phyloP scores from a whole-genome alignment of 306 rosid species.

The Albizia julibrissin region DNA sequence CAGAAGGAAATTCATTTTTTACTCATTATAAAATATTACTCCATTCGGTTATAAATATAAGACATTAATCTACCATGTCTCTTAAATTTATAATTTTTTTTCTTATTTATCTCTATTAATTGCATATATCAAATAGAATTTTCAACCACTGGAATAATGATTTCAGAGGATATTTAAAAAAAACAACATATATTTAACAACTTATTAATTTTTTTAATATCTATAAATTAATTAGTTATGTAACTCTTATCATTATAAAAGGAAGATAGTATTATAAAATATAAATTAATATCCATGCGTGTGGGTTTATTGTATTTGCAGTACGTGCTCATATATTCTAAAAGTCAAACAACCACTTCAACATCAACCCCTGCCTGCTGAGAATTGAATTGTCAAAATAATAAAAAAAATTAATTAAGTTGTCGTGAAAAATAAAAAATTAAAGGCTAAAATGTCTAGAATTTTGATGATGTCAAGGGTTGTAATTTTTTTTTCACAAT shows the following conservation, averaged over 20 bases:
- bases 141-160: not conserved
- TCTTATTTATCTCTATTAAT: no score
- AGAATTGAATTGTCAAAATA: not conserved
- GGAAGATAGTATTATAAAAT: not conserved
- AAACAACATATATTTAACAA: no score
- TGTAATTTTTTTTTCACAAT: not conserved
- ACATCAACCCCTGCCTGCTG: not conserved
- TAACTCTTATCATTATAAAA: no score
- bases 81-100: no score
- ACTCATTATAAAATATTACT: not conserved
- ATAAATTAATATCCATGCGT: not conserved
- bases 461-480: conserved; percentile 1
- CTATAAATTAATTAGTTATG: no score
- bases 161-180: no score
- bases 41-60: no score
- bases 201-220: no score
- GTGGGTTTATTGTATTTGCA: not conserved
- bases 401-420: not conserved
- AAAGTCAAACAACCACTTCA: not conserved
- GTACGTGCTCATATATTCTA: not conserved
- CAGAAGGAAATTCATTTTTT: not conserved
- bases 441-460: not conserved
- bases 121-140: no score
- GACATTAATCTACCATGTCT: no score
- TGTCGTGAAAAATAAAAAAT: not conserved